Conservation (phyloP, 352 stramenopile species). For the Pythium coloratum region DNA sequence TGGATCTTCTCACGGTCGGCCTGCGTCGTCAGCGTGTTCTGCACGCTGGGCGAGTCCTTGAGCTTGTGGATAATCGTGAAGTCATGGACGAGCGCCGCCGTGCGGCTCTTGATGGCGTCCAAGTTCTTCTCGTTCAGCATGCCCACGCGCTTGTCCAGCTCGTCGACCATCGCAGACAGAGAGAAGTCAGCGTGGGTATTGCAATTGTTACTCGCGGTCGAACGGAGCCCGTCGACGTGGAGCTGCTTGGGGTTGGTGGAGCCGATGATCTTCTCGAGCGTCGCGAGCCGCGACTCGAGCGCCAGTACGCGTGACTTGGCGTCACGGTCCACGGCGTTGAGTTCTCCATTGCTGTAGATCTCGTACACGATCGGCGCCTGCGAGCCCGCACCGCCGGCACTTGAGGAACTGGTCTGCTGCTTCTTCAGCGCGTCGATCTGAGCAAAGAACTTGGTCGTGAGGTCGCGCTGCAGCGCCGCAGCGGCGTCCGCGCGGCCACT, state of each 20-base stretch:
- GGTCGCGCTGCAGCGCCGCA: conserved; percentile 60
- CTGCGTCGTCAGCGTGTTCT: conserved; percentile 54
- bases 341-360: conserved; percentile 77
- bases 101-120: conserved; percentile 76
- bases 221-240: conserved; percentile 43
- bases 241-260: conserved; percentile 53
- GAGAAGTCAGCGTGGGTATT: conserved; percentile 19
- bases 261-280: conserved; percentile 60
- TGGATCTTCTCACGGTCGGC: conserved; percentile 68
- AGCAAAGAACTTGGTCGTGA: conserved; percentile 71
- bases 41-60: conserved; percentile 64
- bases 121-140: conserved; percentile 79
- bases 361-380: conserved; percentile 70
- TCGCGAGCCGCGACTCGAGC: conserved; percentile 61
- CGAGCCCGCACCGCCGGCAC: not conserved
- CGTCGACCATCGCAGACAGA: conserved; percentile 46
- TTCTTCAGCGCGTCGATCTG: conserved; percentile 61
- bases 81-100: conserved; percentile 73
- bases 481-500: conserved; percentile 40
- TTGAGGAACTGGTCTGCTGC: conserved; percentile 32
- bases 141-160: conserved; percentile 66
- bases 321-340: conserved; percentile 67
- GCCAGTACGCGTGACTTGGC: conserved; percentile 57
- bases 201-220: conserved; percentile 14
- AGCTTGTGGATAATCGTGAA: conserved; percentile 79